Conservation (phyloP, 192 early-diverging fungal species). For the Coemansia sp. region DNA sequence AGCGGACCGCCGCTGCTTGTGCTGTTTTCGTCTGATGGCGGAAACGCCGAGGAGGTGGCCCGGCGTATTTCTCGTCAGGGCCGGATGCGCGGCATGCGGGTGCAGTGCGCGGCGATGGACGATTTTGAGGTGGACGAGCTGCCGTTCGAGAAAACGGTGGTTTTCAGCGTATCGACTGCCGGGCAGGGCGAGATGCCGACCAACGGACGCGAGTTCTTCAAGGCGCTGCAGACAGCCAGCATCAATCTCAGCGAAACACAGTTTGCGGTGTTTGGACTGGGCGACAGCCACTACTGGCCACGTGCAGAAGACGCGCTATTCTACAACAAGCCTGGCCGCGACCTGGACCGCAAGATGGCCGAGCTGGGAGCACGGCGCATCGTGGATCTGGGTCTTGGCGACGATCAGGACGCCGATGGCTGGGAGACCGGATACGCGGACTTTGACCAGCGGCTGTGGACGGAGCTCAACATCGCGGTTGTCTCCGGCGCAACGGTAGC, state of each 20-base stretch:
- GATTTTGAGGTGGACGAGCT: slow-evolving; percentile 80
- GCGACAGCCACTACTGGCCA: slow-evolving; percentile 97
- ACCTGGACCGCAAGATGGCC: slow-evolving; percentile 77
- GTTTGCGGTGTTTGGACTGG: slow-evolving; percentile 85
- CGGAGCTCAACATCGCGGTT: slow-evolving; percentile 72
- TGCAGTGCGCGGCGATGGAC: slow-evolving; percentile 78
- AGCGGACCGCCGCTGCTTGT: slow-evolving; percentile 79
- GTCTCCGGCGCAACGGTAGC: slow-evolving; percentile 65
- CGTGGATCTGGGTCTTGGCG: slow-evolving; percentile 71
- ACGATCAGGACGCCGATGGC: slow-evolving; percentile 94
- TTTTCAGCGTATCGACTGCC: slow-evolving; percentile 80
- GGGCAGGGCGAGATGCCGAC: slow-evolving; percentile 97
- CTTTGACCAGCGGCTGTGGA: slow-evolving; percentile 85
- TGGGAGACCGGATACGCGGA: slow-evolving; percentile 76
- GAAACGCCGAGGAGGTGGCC: slow-evolving; percentile 81
- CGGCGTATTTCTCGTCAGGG: slow-evolving; percentile 82
- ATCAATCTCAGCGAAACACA: slow-evolving; percentile 64
- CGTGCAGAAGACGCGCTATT: slow-evolving; percentile 84
- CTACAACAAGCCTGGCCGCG: slow-evolving; percentile 89
- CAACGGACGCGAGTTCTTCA: slow-evolving; percentile 88
- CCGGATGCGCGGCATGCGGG: slow-evolving; percentile 79
- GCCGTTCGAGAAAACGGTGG: slow-evolving; percentile 72
- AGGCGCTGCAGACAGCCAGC: slow-evolving; percentile 64
- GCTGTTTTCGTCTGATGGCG: slow-evolving; percentile 88
- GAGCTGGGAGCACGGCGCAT: slow-evolving; percentile 73